These are phyloP conservation scores for Daldinia decipiens DNA, from an alignment of 495 filamentous ascomycete species.

Conservation along the genomic window DNA sequence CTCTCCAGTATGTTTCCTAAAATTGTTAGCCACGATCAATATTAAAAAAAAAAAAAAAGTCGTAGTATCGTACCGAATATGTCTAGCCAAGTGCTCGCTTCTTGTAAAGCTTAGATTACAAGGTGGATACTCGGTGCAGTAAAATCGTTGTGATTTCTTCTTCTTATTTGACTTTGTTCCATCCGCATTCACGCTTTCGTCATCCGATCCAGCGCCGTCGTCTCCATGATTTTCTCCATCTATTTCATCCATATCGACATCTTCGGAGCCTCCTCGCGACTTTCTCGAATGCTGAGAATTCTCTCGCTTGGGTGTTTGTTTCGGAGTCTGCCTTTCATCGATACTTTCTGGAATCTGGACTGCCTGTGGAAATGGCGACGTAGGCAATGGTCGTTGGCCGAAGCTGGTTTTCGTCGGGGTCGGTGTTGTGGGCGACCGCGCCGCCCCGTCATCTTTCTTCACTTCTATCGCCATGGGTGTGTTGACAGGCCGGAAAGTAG, in stretches of 20 bases:
- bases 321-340: conserved; percentile 52
- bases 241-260: conserved; percentile 80
- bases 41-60: background rate
- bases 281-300: conserved; percentile 71
- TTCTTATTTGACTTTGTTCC: conserved; percentile 80
- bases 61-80: conserved; percentile 75
- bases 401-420: conserved; percentile 74
- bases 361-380: conserved; percentile 65
- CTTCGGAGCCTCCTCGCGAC: conserved; percentile 72
- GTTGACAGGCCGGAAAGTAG: conserved; percentile 80
- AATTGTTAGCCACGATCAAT: conserved; percentile 42
- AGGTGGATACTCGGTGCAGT: conserved; percentile 95
- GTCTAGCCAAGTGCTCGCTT: conserved; percentile 93
- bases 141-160: conserved; percentile 97
- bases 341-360: conserved; percentile 58
- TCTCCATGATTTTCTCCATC: conserved; percentile 63
- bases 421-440: conserved; percentile 70
- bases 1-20: conserved; percentile 96
- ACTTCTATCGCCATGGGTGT: conserved; percentile 67
- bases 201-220: conserved; percentile 78
- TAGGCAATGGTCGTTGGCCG: conserved; percentile 69
- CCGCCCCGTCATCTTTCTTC: conserved; percentile 59
- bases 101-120: conserved; percentile 95
- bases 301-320: conserved; percentile 52
- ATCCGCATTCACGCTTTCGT: conserved; percentile 74